A percentile compares a stretch with the other conserved stretches of the same genome.
These are phyloP conservation scores for Suillus subalutaceus DNA, from an alignment of 768 basidiomycete genomes.

Conservation along the genomic window DNA sequence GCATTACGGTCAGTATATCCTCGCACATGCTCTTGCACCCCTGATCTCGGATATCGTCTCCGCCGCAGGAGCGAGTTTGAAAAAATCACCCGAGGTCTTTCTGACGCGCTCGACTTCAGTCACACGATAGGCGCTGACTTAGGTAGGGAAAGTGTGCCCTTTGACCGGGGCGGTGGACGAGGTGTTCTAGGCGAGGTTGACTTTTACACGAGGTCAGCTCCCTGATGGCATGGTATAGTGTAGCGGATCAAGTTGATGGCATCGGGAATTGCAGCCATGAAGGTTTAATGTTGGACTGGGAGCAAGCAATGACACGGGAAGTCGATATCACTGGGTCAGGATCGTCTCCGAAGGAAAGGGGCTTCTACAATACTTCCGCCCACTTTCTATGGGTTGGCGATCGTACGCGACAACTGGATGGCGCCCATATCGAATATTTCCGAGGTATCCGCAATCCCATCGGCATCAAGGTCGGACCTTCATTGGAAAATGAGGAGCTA, in stretches of 20 bases:
- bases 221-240: neutral
- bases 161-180: slow-evolving; percentile 72
- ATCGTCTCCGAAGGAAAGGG: slow-evolving; percentile 29
- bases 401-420: slow-evolving; percentile 86
- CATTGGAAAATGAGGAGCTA: slow-evolving; percentile 79
- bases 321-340: slow-evolving; percentile 28
- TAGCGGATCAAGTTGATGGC: neutral
- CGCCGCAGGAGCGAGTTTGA: slow-evolving; percentile 75
- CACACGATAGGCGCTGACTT: slow-evolving; percentile 81
- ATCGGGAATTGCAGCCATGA: slow-evolving; percentile 64
- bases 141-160: slow-evolving; percentile 46
- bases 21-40: slow-evolving; percentile 3
- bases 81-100: slow-evolving; percentile 77
- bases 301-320: slow-evolving; percentile 85
- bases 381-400: slow-evolving; percentile 99
- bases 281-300: slow-evolving; percentile 90
- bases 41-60: slow-evolving; percentile 18
- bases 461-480: slow-evolving; percentile 95
- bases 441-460: slow-evolving; percentile 91
- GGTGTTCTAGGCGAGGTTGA: slow-evolving; percentile 86
- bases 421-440: slow-evolving; percentile 96
- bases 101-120: slow-evolving; percentile 93
- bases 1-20: slow-evolving; percentile 58
- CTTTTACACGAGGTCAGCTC: slow-evolving; percentile 81
- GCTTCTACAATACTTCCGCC: slow-evolving; percentile 87